Evolutionary conservation across 345 rosid genomes (phyloP).

Genomic region (Eucalyptus urophylla): DNA sequence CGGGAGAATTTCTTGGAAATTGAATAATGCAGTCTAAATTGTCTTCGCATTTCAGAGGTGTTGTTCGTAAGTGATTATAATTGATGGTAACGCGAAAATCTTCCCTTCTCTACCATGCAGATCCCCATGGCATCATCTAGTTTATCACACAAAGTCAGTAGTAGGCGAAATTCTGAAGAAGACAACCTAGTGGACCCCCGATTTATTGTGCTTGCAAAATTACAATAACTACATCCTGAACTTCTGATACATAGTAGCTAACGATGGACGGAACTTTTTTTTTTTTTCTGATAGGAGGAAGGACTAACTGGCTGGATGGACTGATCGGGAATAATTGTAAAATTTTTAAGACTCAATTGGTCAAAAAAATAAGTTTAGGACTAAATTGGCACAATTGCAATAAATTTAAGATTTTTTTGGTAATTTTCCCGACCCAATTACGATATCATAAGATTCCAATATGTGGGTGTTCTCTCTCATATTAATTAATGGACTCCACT

Average conservation of each 20-base stretch:
- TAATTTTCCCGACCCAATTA: neutral
- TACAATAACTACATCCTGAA: neutral
- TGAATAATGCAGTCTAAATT: neutral
- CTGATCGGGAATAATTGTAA: too few species aligned
- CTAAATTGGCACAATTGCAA: too few species aligned
- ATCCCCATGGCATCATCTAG: neutral
- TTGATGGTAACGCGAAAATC: neutral
- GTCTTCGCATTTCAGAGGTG: neutral
- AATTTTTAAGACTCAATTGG: too few species aligned
- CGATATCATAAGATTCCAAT: neutral
- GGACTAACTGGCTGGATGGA: neutral
- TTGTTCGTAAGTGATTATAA: neutral
- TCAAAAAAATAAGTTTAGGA: too few species aligned
- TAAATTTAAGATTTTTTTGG: too few species aligned
- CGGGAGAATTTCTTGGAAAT: neutral
- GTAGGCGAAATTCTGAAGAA: neutral
- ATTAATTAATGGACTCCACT: neutral
- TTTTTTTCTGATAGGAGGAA: neutral
- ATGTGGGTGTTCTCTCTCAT: neutral
- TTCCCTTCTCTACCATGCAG: neutral
- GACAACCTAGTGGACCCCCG: neutral
- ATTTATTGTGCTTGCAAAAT: neutral
- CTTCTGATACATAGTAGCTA: neutral
- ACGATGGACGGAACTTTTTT: neutral
- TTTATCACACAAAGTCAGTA: neutral